Evolutionary conservation across 2,329 filamentous ascomycete species (phyloP).

Genomic region (Colletotrichum shisoi): DNA sequence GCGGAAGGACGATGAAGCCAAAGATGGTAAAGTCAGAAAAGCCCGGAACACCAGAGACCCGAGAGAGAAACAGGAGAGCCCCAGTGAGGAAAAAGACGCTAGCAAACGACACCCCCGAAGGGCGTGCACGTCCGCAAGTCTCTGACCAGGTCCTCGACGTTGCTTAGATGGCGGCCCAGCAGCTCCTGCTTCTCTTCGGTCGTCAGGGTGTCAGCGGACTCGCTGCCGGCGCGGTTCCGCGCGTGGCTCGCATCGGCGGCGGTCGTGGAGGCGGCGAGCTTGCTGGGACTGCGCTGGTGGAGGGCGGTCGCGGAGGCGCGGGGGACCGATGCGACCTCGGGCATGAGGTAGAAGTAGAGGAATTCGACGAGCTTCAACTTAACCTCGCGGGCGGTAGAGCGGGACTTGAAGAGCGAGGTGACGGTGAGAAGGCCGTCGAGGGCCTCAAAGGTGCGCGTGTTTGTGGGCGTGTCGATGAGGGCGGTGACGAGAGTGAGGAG

Average conservation of each 20-base stretch:
- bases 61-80: slow-evolving; percentile 6
- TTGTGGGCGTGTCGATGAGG: slow-evolving; percentile 83
- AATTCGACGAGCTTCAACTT: slow-evolving; percentile 98
- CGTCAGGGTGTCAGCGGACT: slow-evolving; percentile 61
- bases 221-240: slow-evolving; percentile 49
- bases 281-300: slow-evolving; percentile 73
- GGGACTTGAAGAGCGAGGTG: slow-evolving; percentile 90
- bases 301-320: slow-evolving; percentile 60
- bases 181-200: slow-evolving; percentile 84
- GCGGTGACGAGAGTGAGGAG: slow-evolving; percentile 90
- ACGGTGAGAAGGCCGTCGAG: slow-evolving; percentile 92
- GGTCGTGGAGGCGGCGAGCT: slow-evolving; percentile 57
- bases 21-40: not conserved
- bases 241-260: slow-evolving; percentile 46
- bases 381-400: slow-evolving; percentile 83
- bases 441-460: slow-evolving; percentile 89
- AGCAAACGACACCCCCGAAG: slow-evolving; percentile 69
- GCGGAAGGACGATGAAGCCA: slow-evolving; percentile 30
- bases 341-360: slow-evolving; percentile 98
- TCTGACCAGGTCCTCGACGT: slow-evolving; percentile 83
- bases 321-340: slow-evolving; percentile 73
- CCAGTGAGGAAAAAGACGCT: slow-evolving; percentile 26
- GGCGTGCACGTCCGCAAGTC: slow-evolving; percentile 82
- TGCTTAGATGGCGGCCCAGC: slow-evolving; percentile 78
- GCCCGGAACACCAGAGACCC: slow-evolving; percentile 23